Evolutionary conservation across 2,329 filamentous ascomycete genomes (phyloP).

Genomic region (Fusarium sp.): DNA sequence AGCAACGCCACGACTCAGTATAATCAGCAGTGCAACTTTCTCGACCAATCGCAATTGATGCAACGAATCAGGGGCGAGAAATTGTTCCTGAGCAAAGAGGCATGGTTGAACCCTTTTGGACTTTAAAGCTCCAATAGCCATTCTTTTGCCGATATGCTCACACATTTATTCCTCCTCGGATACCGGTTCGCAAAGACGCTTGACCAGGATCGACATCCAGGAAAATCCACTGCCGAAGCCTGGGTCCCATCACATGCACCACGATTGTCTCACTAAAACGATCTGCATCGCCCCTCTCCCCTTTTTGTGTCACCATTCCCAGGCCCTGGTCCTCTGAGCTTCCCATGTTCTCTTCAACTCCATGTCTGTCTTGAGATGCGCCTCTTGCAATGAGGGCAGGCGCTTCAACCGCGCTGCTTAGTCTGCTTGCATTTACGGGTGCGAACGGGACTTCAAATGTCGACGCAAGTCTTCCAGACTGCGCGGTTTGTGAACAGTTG

Average conservation of each 20-base stretch:
- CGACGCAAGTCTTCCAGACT: background rate
- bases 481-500: background rate
- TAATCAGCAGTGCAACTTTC: background rate
- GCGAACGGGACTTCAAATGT: background rate
- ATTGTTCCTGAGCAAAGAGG: background rate
- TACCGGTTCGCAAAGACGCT: background rate
- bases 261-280: background rate
- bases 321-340: background rate
- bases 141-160: background rate
- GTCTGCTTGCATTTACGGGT: background rate
- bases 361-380: background rate
- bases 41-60: background rate
- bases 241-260: background rate
- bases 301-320: background rate
- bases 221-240: background rate
- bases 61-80: accelerated
- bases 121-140: background rate
- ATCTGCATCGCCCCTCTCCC: background rate
- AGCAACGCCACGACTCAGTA: background rate
- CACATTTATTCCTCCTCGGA: background rate
- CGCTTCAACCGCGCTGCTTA: background rate
- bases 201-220: background rate
- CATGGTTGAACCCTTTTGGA: background rate
- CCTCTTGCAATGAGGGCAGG: background rate
- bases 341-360: background rate